phyloP scores from a whole-genome alignment of 2,329 filamentous ascomycete species.

The Colletotrichum sp. region DNA sequence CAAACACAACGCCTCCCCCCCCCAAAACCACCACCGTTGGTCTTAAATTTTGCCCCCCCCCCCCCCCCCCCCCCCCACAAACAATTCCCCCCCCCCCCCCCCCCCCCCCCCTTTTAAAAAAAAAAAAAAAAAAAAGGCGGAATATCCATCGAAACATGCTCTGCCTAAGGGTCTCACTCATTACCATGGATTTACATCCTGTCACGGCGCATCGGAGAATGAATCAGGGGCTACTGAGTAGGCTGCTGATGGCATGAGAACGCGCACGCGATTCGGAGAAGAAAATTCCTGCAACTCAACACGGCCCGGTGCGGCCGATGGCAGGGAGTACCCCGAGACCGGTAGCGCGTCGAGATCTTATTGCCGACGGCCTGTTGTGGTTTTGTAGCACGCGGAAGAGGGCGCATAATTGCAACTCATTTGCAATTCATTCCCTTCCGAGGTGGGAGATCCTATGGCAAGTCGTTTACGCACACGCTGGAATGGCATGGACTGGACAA shows the following conservation, averaged over 20 bases:
- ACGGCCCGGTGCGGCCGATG: not conserved
- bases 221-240: not conserved
- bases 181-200: not conserved
- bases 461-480: not conserved
- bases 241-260: not conserved
- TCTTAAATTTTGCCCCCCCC: no score
- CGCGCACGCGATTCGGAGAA: not conserved
- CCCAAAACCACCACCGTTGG: no score
- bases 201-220: not conserved
- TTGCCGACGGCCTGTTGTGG: not conserved
- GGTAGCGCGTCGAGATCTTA: not conserved
- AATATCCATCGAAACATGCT: not conserved
- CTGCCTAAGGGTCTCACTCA: not conserved
- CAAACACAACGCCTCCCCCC: no score
- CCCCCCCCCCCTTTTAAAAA: no score
- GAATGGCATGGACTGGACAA: not conserved
- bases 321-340: not conserved
- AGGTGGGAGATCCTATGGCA: not conserved
- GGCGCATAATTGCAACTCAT: not conserved
- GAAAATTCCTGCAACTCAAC: not conserved
- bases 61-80: no score
- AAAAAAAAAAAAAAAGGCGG: not conserved
- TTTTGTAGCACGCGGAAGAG: not conserved
- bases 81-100: no score
- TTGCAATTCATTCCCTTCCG: not conserved